A percentile compares a stretch with the other conserved stretches of the same genome.
Evolutionary conservation across 352 stramenopile species (phyloP).

Genomic region (Pythium aristosporum): DNA sequence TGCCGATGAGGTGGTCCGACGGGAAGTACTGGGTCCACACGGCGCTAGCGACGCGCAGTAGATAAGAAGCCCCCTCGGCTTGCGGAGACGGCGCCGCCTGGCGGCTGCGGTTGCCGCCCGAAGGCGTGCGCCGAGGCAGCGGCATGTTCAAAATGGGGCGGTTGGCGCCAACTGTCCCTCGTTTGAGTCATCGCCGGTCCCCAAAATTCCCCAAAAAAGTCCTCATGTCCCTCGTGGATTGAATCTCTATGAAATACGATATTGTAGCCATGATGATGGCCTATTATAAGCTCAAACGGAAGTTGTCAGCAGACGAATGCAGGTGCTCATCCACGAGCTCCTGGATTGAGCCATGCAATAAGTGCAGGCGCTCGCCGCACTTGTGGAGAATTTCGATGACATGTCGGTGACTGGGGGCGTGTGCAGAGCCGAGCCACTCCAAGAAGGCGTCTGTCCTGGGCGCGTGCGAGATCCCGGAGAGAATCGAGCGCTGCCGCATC

Average conservation of each 20-base stretch:
- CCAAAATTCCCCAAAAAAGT: neutral
- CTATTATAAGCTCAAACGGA: slow-evolving; percentile 7
- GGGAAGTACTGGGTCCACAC: slow-evolving; percentile 83
- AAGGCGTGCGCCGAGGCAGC: slow-evolving; percentile 14
- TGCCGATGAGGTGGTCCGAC: slow-evolving; percentile 50
- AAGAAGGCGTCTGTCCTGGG: slow-evolving; percentile 1
- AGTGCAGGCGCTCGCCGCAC: slow-evolving; percentile 8
- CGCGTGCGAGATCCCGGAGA: neutral
- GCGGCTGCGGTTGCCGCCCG: slow-evolving; percentile 9
- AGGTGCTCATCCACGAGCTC: slow-evolving; percentile 21
- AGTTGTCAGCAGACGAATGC: slow-evolving; percentile 8
- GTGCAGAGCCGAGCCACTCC: slow-evolving; percentile 6
- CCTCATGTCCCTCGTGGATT: no score
- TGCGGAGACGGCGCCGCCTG: neutral
- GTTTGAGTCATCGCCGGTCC: neutral
- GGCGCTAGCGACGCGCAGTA: slow-evolving; percentile 45
- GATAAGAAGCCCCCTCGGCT: neutral
- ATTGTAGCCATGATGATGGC: slow-evolving; percentile 6
- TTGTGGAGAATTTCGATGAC: neutral
- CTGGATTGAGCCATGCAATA: slow-evolving; percentile 6
- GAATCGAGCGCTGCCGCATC: slow-evolving; percentile 11
- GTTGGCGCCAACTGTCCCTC: slow-evolving; percentile 18
- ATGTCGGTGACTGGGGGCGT: neutral
- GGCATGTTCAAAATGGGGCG: slow-evolving; percentile 15
- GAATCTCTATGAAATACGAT: slow-evolving; percentile 5